These are phyloP conservation scores for Pythium folliculosum DNA, from an alignment of 352 stramenopile species.

Conservation along the genomic window DNA sequence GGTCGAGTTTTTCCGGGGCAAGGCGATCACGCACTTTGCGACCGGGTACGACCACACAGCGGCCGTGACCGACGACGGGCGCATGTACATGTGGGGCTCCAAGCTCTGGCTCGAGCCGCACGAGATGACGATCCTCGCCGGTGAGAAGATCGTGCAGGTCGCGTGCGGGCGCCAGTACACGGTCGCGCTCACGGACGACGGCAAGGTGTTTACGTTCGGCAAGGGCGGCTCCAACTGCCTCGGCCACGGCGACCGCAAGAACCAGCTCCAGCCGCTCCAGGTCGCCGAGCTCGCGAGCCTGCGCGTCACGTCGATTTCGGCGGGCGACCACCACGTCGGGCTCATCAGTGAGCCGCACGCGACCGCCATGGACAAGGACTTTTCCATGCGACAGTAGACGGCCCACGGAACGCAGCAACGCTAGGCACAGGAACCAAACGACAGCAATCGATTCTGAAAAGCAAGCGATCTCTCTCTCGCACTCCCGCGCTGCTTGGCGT, in stretches of 20 bases:
- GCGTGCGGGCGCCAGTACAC: conserved; percentile 86
- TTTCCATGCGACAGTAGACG: conserved; percentile 69
- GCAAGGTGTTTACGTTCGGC: conserved; percentile 88
- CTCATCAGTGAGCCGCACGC: conserved; percentile 72
- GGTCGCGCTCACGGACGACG: conserved; percentile 66
- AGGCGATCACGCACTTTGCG: conserved; percentile 84
- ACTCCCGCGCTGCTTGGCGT: too few relatives aligned
- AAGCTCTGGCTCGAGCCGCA: conserved; percentile 94
- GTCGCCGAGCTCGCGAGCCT: conserved; percentile 62
- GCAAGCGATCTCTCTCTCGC: neutral
- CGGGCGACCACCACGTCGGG: conserved; percentile 88
- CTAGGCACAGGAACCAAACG: conserved; percentile 5
- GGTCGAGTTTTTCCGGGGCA: conserved; percentile 70
- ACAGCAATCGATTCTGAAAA: neutral
- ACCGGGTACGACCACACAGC: conserved; percentile 93
- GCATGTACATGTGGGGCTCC: conserved; percentile 83
- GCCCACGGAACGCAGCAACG: neutral
- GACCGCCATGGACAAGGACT: conserved; percentile 78
- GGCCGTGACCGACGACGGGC: conserved; percentile 74
- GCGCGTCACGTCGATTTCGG: conserved; percentile 73
- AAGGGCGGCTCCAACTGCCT: conserved; percentile 88
- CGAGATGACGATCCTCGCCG: conserved; percentile 79
- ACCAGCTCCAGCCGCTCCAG: conserved; percentile 86
- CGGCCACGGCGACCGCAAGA: conserved; percentile 87
- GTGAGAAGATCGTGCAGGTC: conserved; percentile 78